Conservation (phyloP, 495 filamentous ascomycete species). For the Xylaria telfairii region DNA sequence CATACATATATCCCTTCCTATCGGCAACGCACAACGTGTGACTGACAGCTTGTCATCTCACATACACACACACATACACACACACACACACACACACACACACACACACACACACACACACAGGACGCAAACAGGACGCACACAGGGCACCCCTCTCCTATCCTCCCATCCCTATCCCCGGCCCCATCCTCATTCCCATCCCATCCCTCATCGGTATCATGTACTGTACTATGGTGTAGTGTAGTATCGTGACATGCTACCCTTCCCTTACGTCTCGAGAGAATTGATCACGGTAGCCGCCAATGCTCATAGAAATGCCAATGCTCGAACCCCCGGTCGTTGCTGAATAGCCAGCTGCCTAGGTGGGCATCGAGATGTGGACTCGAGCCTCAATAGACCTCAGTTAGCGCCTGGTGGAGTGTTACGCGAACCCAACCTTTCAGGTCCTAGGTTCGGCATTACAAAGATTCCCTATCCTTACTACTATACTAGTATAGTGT, state of each 20-base stretch:
- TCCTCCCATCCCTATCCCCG: no score
- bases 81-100: background rate
- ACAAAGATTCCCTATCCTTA: background rate
- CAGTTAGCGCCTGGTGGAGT: background rate
- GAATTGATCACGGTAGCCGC: background rate
- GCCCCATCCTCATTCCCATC: no score
- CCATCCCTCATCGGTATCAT: background rate
- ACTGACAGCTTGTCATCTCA: slow-evolving; percentile 4
- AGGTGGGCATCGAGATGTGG: slow-evolving; percentile 22
- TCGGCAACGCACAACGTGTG: no score
- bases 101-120: background rate
- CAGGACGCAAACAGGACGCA: background rate
- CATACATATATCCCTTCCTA: background rate
- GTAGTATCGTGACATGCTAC: background rate
- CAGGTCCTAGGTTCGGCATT: background rate
- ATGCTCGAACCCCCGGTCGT: background rate
- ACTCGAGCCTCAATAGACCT: slow-evolving; percentile 21
- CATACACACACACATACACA: background rate
- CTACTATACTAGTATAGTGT: background rate
- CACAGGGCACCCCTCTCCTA: no score
- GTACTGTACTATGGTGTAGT: no score
- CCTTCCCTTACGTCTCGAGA: slow-evolving; percentile 1
- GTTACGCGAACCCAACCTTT: background rate
- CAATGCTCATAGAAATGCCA: background rate
- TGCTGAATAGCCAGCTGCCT: slow-evolving; percentile 12